These are phyloP conservation scores for Rhizopogon vinicolor DNA, from an alignment of 768 basidiomycete genomes.

Conservation along the genomic window DNA sequence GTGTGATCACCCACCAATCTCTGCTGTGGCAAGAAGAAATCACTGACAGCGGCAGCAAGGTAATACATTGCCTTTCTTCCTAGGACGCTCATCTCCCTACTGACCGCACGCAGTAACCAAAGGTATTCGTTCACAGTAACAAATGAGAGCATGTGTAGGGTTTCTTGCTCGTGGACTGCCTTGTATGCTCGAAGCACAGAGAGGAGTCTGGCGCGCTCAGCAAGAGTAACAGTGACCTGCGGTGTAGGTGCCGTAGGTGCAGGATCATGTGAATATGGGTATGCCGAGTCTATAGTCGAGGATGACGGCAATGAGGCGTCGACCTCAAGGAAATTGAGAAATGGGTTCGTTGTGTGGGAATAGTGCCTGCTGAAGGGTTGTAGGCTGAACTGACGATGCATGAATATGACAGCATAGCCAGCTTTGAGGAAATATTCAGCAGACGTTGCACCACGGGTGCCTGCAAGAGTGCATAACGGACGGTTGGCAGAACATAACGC, in stretches of 20 bases:
- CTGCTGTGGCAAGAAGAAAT: conserved; percentile 93
- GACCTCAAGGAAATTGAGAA: conserved; percentile 91
- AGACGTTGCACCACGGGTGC: conserved; percentile 96
- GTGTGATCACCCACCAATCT: conserved; percentile 64
- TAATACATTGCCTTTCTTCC: conserved; percentile 85
- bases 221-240: conserved; percentile 60
- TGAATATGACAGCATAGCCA: conserved; percentile 97
- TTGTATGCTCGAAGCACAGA: conserved; percentile 79
- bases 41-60: conserved; percentile 95
- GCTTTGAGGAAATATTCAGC: conserved; percentile 96
- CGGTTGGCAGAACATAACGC: background rate
- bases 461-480: conserved; percentile 31
- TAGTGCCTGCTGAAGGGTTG: conserved; percentile 98
- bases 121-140: conserved; percentile 96
- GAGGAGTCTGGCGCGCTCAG: conserved; percentile 62
- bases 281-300: conserved; percentile 12
- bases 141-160: conserved; percentile 82
- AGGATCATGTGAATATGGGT: conserved; percentile 27
- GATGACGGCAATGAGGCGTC: conserved; percentile 21
- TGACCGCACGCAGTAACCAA: conserved; percentile 81
- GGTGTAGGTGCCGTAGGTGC: conserved; percentile 24
- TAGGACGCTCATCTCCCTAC: conserved; percentile 68
- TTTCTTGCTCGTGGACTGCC: conserved; percentile 65
- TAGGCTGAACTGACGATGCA: conserved; percentile 96
- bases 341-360: conserved; percentile 96